Evolutionary conservation across 106 monocot species (phyloP), one percentile per base, ranked within the genome.

Genomic region (Dendrobium huoshanense): DNA sequence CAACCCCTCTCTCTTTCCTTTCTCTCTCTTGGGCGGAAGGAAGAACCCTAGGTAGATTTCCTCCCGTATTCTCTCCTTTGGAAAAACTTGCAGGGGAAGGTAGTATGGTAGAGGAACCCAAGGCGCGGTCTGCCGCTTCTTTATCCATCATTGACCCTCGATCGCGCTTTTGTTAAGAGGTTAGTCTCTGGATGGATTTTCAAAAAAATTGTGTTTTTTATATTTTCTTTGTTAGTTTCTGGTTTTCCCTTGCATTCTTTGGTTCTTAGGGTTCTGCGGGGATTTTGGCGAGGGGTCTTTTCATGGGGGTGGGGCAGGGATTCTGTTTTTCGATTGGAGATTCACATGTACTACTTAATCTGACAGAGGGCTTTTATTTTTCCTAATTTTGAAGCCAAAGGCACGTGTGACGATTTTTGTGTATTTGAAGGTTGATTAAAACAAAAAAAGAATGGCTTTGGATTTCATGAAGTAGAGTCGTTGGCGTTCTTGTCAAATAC

Each of bases 101-200:
- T 43, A 74, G 42, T 74, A 44, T 74, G 74, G 74, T 74, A 16
- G 74, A 44, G 43, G 74, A 44, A 74, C 6, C 20, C 74, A 44
- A 74, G 74, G 19, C 15, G 74, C 43, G 8, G 27, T 7, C 43
- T 20, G 74, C 43, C 3, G 20, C 1, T 74, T 74, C 44, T 74
- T 74, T 29, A 43, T 41, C 18, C n/a, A 13, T 44, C n/a, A 2
- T 74, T 33, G 29, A 70, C 29, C 37, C 11, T 70, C 37, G 11
- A 29, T 70, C 33, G 70, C n/a, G 4, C 43, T 20, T 42, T 13
- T 74, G 2, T 74, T 43, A 29, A 37, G 74, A 74, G 74, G 74
- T 74, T 43, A 43, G 43, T n/a, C 74, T 3, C 22, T 22, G 61
- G n/a, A 2, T 22, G 19, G 2, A 19, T 19, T 42, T 5, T 43